Percentiles rank a stretch among this genome's conserved stretches.
phyloP scores from a whole-genome alignment of 164 flowering plant genomes.

The Magnolia officinalis region DNA sequence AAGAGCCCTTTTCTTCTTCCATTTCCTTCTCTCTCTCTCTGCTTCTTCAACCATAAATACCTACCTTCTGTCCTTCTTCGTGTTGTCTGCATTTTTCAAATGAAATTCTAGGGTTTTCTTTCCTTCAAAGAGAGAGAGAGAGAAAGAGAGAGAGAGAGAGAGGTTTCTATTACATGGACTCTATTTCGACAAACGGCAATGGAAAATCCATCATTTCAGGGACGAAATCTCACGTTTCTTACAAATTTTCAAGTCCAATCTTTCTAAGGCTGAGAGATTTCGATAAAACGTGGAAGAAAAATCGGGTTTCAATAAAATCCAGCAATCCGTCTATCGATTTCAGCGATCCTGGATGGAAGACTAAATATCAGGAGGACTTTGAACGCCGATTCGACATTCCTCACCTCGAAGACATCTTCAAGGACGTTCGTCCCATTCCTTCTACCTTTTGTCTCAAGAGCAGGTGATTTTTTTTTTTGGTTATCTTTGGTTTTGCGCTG shows the following conservation, averaged over 20 bases:
- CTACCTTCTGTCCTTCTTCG: not conserved
- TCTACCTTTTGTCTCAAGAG: conserved; percentile 81
- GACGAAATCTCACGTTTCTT: conserved; percentile 2
- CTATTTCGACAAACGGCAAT: conserved; percentile 33
- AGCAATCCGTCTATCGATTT: conserved; percentile 30
- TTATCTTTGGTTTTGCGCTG: no score
- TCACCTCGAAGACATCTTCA: conserved; percentile 61
- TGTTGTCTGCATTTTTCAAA: no score
- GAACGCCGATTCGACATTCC: conserved; percentile 62
- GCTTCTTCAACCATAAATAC: not conserved
- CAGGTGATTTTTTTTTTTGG: conserved; percentile 24
- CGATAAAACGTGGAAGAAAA: not conserved
- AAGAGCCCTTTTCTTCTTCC: no score
- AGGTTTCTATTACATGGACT: conserved; percentile 27
- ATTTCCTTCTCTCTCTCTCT: not conserved
- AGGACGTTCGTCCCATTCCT: conserved; percentile 49
- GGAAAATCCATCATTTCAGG: conserved; percentile 17
- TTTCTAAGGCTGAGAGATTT: conserved; percentile 7
- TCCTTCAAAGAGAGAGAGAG: not conserved
- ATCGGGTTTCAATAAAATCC: conserved; percentile 17
- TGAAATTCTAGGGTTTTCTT: no score
- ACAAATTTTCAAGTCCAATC: not conserved
- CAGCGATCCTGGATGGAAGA: conserved; percentile 54
- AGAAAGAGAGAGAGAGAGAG: conserved; percentile 1
- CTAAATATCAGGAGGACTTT: conserved; percentile 59